Conservation (phyloP, 179 eudicot genomes). For the Corrigiola litoralis region DNA sequence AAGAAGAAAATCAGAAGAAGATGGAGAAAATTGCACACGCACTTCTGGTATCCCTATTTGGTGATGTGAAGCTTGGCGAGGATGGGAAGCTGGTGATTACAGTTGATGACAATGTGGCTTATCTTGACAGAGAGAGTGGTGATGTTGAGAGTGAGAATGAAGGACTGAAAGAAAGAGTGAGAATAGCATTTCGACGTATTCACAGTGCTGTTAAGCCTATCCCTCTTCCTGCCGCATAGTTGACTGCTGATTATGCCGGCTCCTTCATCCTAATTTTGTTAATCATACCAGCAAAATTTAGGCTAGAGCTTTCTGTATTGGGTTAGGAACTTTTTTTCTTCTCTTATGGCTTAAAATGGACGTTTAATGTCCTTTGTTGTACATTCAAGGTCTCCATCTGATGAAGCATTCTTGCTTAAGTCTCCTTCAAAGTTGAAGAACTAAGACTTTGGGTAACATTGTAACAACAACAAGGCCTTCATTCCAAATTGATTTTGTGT, state of each 20-base stretch:
- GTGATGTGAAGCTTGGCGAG: conserved; percentile 72
- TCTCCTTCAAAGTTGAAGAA: too few species aligned
- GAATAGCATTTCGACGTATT: conserved; percentile 54
- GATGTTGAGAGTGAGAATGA: conserved; percentile 79
- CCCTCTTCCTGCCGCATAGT: conserved; percentile 41
- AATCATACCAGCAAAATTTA: neutral
- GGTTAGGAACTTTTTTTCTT: too few species aligned
- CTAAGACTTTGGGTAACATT: too few species aligned
- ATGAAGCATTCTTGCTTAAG: too few species aligned
- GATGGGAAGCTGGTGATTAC: conserved; percentile 64
- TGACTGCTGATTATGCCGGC: neutral
- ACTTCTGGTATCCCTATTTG: conserved; percentile 70
- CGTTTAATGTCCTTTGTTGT: too few species aligned
- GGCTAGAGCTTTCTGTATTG: conserved; percentile 3
- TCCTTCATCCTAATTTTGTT: neutral
- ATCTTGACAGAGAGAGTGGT: conserved; percentile 67
- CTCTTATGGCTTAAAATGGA: too few species aligned
- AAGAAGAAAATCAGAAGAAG: conserved; percentile 66
- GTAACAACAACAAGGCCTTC: too few species aligned
- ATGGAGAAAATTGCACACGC: conserved; percentile 61
- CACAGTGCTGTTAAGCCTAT: conserved; percentile 68
- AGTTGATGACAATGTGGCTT: conserved; percentile 62
- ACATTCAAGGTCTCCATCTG: too few species aligned
- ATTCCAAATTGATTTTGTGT: too few species aligned
- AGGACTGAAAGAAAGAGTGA: conserved; percentile 74